Conservation (phyloP, 176 grass and related monocot species). For the Aegilops tauschii region DNA sequence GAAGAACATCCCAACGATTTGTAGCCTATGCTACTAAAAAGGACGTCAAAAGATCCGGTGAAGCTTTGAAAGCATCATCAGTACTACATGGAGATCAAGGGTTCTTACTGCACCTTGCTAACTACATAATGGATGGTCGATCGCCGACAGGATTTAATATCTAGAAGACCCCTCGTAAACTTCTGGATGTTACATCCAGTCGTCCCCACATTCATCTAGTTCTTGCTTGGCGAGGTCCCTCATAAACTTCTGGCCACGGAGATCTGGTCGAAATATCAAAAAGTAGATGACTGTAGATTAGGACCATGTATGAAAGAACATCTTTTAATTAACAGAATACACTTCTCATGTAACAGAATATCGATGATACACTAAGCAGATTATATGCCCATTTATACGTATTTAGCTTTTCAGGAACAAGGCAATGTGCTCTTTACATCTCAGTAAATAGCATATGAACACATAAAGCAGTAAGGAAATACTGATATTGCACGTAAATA, state of each 20-base stretch:
- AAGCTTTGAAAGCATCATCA: neutral
- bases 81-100: neutral
- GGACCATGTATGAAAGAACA: neutral
- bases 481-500: neutral
- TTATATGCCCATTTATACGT: neutral
- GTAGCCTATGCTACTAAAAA: neutral
- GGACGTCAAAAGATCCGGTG: neutral
- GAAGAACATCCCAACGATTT: neutral
- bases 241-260: conserved; percentile 10
- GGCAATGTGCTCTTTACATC: neutral
- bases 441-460: neutral
- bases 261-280: conserved; percentile 11
- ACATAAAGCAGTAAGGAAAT: neutral
- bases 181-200: neutral
- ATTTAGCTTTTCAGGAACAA: neutral
- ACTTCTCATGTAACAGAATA: neutral
- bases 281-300: neutral
- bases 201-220: neutral
- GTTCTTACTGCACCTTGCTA: neutral
- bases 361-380: neutral
- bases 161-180: neutral
- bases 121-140: neutral
- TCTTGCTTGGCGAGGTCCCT: conserved; percentile 23
- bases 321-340: neutral
- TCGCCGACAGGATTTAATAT: neutral